Conservation (phyloP, 352 stramenopile genomes). For the Pythium folliculosum region DNA sequence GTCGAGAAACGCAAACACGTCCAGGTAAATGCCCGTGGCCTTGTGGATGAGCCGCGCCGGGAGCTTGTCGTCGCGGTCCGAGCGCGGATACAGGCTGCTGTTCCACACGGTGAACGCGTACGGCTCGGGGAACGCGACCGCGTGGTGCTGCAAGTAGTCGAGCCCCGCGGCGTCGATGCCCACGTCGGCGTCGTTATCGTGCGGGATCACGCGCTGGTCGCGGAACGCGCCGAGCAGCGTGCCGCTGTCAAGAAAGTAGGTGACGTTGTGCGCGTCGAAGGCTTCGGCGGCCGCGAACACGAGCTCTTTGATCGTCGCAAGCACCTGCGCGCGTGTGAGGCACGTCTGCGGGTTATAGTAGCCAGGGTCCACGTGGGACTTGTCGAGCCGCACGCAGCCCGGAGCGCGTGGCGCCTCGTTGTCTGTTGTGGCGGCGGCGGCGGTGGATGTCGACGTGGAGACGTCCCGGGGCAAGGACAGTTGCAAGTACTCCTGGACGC, state of each 20-base stretch:
- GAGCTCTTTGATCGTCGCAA: slow-evolving; percentile 28
- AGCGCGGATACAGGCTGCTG: slow-evolving; percentile 21
- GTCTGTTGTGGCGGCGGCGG: slow-evolving; percentile 11
- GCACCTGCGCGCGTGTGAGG: slow-evolving; percentile 14
- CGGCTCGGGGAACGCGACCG: slow-evolving; percentile 16
- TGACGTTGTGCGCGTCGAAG: slow-evolving; percentile 29
- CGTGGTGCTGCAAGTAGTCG: slow-evolving; percentile 9
- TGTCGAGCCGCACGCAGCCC: slow-evolving; percentile 21
- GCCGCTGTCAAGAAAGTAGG: slow-evolving; percentile 39
- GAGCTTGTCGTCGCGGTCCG: slow-evolving; percentile 27
- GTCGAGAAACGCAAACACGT: slow-evolving; percentile 36
- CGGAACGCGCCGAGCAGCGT: slow-evolving; percentile 36
- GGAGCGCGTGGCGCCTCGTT: slow-evolving; percentile 18
- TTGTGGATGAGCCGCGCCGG: slow-evolving; percentile 29
- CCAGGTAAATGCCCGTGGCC: slow-evolving; percentile 30
- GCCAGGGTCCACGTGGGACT: slow-evolving; percentile 20
- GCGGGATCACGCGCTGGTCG: slow-evolving; percentile 28
- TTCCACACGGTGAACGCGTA: slow-evolving; percentile 31
- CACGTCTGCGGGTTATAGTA: slow-evolving; percentile 20
- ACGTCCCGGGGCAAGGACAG: not conserved
- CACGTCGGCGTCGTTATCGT: slow-evolving; percentile 36
- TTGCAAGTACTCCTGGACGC: slow-evolving; percentile 12
- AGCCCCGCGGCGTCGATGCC: slow-evolving; percentile 26
- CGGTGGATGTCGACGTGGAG: not conserved
- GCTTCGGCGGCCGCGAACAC: slow-evolving; percentile 18